Evolutionary conservation across 2,329 filamentous ascomycete genomes (phyloP).

Genomic region (Albophoma yamanashiensis): DNA sequence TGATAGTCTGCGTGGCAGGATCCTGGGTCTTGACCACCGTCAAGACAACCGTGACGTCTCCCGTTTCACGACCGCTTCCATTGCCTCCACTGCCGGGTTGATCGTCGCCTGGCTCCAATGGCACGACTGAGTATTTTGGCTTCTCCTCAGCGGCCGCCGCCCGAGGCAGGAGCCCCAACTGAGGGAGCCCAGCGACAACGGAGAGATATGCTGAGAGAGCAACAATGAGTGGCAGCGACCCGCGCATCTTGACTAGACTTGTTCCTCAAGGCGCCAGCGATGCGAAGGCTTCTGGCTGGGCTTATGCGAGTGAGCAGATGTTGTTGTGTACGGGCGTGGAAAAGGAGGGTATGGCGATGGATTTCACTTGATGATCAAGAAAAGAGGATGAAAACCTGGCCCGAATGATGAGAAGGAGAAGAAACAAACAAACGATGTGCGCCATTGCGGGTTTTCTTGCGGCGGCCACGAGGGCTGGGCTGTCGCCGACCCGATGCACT

Average conservation of each 20-base stretch:
- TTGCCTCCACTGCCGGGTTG: conserved; percentile 6
- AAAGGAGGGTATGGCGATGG: neutral
- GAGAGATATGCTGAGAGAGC: conserved; percentile 17
- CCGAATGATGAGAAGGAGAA: neutral
- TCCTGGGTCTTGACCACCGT: conserved; percentile 19
- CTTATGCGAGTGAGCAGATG: neutral
- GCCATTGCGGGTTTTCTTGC: neutral
- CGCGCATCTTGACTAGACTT: conserved; percentile 18
- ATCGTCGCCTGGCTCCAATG: conserved; percentile 21
- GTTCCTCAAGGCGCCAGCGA: conserved; percentile 3
- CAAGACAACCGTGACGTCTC: conserved; percentile 21
- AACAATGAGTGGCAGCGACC: conserved; percentile 15
- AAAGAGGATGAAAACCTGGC: neutral
- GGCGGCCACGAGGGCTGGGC: neutral
- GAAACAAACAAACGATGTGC: neutral
- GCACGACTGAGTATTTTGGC: conserved; percentile 27
- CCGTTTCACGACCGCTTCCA: conserved; percentile 5
- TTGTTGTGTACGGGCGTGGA: neutral
- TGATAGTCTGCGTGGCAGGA: conserved; percentile 16
- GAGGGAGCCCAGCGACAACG: conserved; percentile 17
- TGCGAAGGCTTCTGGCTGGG: neutral
- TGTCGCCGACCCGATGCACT: too few relatives aligned
- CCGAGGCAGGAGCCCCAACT: conserved; percentile 12
- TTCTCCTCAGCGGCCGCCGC: conserved; percentile 8
- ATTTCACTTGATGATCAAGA: neutral